Evolutionary conservation across 805 yeast species (phyloP), one percentile per base, ranked within the genome.

Genomic region (Cyberlindnera euphorbiae): DNA sequence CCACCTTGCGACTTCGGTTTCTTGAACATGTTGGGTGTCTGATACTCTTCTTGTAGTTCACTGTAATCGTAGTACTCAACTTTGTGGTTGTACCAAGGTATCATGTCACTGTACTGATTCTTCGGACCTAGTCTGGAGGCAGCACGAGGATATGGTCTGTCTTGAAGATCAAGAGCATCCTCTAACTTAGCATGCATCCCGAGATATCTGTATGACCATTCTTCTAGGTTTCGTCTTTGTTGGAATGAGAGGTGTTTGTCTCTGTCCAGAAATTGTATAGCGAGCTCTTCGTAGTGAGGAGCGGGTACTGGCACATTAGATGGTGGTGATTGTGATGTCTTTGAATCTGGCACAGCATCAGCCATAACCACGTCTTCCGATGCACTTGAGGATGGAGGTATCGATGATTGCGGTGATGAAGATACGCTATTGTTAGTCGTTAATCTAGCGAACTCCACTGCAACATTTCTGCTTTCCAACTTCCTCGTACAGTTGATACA

Each of bases 141-240:
- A 0, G 89, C 93, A 33, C 90, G 62, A 0, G 95, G 93, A 46
- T 82, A 81, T 1, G 88, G 86, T 28, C 89, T 62, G 52, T 83
- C 94, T 40, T 81, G 85, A 6, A 75, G 50, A 54, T 86, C 93
- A 29, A 84, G 67, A 1, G 85, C 85, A 55, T 84, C 94, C 52
- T 83, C 90, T 17, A 83, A 57, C 30, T 73, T 66, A 1, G 86
- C 75, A 55, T 84, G 83, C 62, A 79, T 69, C 1, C 95, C 95
- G 17, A 85, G 65, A 50, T 82, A 87, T 45, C 94, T 60, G 63
- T 78, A 82, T 3, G 79, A 80, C 95, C 95, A 87, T 51, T 79
- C 87, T 56, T 79, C 86, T n/a, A 59, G 42, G 22, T 69, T 60
- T 38, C 86, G 53, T 42, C 85, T 56, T 39, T 75, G 62, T 26